Base-by-base conservation (phyloP, 116 monocot genomes). In the Thalassia testudinum region DNA sequence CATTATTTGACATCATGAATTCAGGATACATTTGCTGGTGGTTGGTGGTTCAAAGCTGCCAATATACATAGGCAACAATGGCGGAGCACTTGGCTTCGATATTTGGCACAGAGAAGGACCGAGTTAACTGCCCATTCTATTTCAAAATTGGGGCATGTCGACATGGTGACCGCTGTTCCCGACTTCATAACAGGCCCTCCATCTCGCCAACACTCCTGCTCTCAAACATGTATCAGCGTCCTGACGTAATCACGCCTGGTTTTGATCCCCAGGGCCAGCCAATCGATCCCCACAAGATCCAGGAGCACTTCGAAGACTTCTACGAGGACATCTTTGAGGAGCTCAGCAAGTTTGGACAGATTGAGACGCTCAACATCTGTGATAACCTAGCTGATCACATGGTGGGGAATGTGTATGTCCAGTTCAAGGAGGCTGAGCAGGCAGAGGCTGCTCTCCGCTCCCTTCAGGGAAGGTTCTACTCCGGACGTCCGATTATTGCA, bases 101-200 rank as follows among this genome's bases (percentile, higher is more conserved):
- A 28, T 95, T 95, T 65, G 93, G 93, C 16, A 95, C 93, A 6
- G 93, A 95, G 67, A 95, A 95, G 65, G 93, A 95, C 61, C 61
- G 93, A 12, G 87, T 95, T 27, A 95, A 95, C 63, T 95, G 93
- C 60, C 93, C 93, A 1, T 95, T 95, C 54, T 95, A 95, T 68
- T 95, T 95, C 71, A 95, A 95, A 62, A 95, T 87, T 23, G 93
- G 93, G 24, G 93, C 93, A 5, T 95, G 87, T 43, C 83, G 87
- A 0, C 93, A 95, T 50, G 87, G 93, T 0, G 93, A 95, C 61
- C 75, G 93, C 12, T 87, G 93, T 47, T 95, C 93, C 15, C 75
- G 84, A 7, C 73, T 95, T 17, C 95, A 95, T 69, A 95, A 87
- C 53, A 67, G 74, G 1, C 88, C 93, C 19, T 78, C 84, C 2